Percentiles rank a stretch among this genome's conserved stretches.
phyloP scores from a whole-genome alignment of 208 protist genomes.

The Jaenimonas drosophilae region DNA sequence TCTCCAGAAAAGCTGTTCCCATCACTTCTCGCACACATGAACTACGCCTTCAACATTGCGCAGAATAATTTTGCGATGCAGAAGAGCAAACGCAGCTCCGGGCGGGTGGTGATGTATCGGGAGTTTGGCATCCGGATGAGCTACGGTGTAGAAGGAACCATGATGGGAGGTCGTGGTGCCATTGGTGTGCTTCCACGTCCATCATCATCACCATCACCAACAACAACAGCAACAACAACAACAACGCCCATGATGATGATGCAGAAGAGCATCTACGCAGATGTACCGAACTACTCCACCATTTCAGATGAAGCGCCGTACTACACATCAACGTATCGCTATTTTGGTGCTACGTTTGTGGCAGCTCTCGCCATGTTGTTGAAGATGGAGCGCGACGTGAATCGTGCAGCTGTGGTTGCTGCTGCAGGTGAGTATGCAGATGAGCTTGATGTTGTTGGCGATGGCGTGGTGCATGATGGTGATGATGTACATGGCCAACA shows the following conservation, averaged over 20 bases:
- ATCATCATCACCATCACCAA: not conserved
- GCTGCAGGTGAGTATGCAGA: not conserved
- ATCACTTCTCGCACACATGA: constrained; percentile 32
- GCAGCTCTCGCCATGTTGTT: not conserved
- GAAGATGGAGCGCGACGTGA: constrained; percentile 1
- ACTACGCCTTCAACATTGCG: constrained; percentile 54
- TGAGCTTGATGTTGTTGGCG: not conserved
- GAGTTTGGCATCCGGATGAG: constrained; percentile 90
- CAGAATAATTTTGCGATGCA: constrained; percentile 84
- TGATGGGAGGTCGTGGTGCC: constrained; percentile 63
- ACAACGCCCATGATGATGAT: not conserved
- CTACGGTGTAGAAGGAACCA: constrained; percentile 92
- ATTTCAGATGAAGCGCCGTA: constrained; percentile 9
- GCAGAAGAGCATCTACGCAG: not conserved
- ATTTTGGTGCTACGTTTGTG: constrained; percentile 13
- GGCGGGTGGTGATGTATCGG: constrained; percentile 86
- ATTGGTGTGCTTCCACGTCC: not conserved
- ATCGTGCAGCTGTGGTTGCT: not conserved
- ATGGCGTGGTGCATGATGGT: not conserved
- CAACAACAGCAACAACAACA: not conserved
- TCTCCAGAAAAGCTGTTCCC: constrained; percentile 73
- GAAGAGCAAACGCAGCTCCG: constrained; percentile 81
- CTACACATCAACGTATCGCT: constrained; percentile 10
- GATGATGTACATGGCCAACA: too few species aligned
- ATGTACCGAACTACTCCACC: not conserved